A percentile compares a stretch with the other conserved stretches of the same genome.
Evolutionary conservation across 1,139 yeast genomes (phyloP).

Genomic region (Pichia sp.): DNA sequence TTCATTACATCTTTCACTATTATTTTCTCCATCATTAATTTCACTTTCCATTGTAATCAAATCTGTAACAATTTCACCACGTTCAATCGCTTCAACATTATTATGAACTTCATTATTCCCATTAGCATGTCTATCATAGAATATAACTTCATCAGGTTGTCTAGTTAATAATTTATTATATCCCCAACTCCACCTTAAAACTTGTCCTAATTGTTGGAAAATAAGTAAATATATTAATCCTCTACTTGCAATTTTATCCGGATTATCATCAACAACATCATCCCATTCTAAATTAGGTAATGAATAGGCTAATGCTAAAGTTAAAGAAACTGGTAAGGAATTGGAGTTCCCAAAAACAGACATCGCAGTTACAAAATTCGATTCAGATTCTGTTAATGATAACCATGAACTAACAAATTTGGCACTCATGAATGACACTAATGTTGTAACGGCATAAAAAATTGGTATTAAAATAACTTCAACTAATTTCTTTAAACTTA

Average conservation of each 20-base stretch:
- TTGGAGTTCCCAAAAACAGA: slow-evolving; percentile 82
- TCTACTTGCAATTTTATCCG: slow-evolving; percentile 70
- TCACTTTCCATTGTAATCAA: neutral
- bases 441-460: slow-evolving; percentile 59
- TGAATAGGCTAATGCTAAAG: slow-evolving; percentile 63
- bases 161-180: slow-evolving; percentile 61
- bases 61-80: neutral
- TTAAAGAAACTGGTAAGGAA: slow-evolving; percentile 71
- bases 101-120: slow-evolving; percentile 3
- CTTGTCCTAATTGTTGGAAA: slow-evolving; percentile 81
- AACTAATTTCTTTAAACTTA: slow-evolving; percentile 56
- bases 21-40: neutral
- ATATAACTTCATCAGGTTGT: slow-evolving; percentile 32
- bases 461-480: slow-evolving; percentile 70
- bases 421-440: slow-evolving; percentile 53
- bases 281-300: slow-evolving; percentile 73
- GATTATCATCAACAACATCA: slow-evolving; percentile 53
- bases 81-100: too few species aligned
- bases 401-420: slow-evolving; percentile 40
- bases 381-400: slow-evolving; percentile 52
- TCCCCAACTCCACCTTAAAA: slow-evolving; percentile 91
- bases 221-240: slow-evolving; percentile 71
- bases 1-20: too few species aligned
- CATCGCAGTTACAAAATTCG: slow-evolving; percentile 82
- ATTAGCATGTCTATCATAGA: slow-evolving; percentile 12